These are phyloP conservation scores for Kwoniella newhampshirensis DNA, from an alignment of 768 basidiomycete species.

Conservation along the genomic window DNA sequence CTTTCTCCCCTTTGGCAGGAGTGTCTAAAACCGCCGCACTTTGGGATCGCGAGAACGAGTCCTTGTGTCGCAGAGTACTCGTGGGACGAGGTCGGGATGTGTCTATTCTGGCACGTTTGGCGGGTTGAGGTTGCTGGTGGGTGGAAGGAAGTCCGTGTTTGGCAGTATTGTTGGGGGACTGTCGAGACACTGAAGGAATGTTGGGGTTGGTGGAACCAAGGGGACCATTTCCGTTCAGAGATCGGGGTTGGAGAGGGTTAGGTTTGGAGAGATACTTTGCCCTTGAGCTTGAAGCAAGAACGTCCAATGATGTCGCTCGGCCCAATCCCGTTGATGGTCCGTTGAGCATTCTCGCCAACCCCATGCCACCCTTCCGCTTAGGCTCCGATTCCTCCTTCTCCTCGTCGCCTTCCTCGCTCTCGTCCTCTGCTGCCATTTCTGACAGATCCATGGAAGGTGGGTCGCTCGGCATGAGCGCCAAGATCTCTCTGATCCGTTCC, in stretches of 20 bases:
- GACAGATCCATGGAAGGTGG: constrained; percentile 26
- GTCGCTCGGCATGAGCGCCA: constrained; percentile 28
- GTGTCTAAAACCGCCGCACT: constrained; percentile 11
- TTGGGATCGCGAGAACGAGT: constrained; percentile 27
- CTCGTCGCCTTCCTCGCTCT: constrained; percentile 10
- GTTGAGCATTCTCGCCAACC: constrained; percentile 19
- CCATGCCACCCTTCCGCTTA: constrained; percentile 12
- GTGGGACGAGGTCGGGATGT: constrained; percentile 9
- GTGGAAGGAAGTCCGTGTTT: constrained; percentile 12
- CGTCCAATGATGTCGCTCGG: constrained; percentile 28
- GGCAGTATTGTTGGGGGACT: neutral
- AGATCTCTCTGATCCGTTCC: constrained; percentile 19
- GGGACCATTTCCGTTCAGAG: neutral
- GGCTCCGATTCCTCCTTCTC: neutral
- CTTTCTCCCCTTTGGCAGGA: neutral
- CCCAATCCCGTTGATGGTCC: constrained; percentile 18
- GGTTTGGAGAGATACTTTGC: constrained; percentile 12
- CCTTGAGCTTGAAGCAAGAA: constrained; percentile 20
- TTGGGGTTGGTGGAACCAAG: constrained; percentile 7
- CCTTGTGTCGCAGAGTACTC: constrained; percentile 12
- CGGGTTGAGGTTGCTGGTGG: neutral
- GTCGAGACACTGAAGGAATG: neutral
- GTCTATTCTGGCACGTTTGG: constrained; percentile 16
- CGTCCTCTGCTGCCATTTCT: constrained; percentile 14
- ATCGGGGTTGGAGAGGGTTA: constrained; percentile 8